These are phyloP conservation scores for Amanita exitialis DNA, from an alignment of 768 basidiomycete genomes.

Conservation along the genomic window DNA sequence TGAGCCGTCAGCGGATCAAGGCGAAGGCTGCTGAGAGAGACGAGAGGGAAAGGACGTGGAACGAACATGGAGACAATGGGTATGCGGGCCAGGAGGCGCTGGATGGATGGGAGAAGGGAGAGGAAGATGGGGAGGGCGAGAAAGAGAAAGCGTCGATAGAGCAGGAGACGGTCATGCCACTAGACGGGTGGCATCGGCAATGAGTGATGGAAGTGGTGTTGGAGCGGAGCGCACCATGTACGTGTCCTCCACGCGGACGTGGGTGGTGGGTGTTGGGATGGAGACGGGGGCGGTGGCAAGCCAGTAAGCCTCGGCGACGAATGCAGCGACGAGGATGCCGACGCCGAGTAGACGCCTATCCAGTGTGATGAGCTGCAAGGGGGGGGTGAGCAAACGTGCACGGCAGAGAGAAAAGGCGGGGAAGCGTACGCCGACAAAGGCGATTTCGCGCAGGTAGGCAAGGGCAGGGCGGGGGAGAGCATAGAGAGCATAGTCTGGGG, in stretches of 20 bases:
- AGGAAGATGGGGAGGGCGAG: constrained; percentile 43
- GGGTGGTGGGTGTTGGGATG: constrained; percentile 21
- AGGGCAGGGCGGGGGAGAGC: constrained; percentile 44
- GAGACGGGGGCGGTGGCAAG: constrained; percentile 35
- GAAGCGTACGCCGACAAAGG: constrained; percentile 7
- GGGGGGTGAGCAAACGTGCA: constrained; percentile 12
- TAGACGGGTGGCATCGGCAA: constrained; percentile 13
- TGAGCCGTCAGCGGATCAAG: constrained; percentile 6
- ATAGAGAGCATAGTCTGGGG: constrained; percentile 50
- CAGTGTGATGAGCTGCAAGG: constrained; percentile 21
- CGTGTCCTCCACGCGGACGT: background rate
- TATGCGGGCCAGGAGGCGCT: constrained; percentile 9
- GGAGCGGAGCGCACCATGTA: background rate
- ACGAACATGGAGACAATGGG: constrained; percentile 19
- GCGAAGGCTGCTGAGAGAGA: constrained; percentile 13
- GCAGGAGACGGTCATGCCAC: constrained; percentile 59
- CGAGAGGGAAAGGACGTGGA: constrained; percentile 12
- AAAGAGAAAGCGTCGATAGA: constrained; percentile 47
- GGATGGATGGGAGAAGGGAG: constrained; percentile 26
- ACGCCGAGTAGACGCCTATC: constrained; percentile 30
- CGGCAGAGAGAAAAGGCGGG: too few relatives aligned
- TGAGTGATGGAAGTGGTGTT: background rate
- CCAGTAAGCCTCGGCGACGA: constrained; percentile 45
- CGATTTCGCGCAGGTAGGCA: constrained; percentile 48
- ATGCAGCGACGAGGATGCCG: constrained; percentile 36